These are phyloP conservation scores for Apiotrichum brassicae DNA, from an alignment of 1,284 basidiomycete genomes.

Conservation along the genomic window DNA sequence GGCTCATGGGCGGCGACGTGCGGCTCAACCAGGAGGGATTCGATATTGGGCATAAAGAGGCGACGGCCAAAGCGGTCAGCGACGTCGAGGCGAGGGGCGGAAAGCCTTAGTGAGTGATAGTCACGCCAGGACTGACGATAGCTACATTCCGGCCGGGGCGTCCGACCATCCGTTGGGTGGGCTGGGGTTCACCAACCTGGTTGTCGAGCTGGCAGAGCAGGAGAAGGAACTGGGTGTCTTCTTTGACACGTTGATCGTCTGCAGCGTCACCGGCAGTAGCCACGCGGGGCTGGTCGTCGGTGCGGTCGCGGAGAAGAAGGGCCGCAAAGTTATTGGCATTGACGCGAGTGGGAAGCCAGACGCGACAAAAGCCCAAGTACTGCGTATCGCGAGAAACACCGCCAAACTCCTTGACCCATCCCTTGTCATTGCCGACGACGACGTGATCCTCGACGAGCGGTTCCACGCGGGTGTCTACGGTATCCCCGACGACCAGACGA, in stretches of 20 bases:
- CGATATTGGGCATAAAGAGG: constrained; percentile 30
- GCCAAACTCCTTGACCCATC: constrained; percentile 20
- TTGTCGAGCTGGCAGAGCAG: constrained; percentile 33
- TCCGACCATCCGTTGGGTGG: constrained; percentile 33
- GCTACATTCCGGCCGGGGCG: constrained; percentile 34
- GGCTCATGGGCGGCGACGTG: constrained; percentile 38
- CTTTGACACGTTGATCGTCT: constrained; percentile 36
- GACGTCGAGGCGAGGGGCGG: constrained; percentile 28
- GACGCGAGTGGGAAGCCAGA: constrained; percentile 33
- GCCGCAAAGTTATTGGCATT: constrained; percentile 33
- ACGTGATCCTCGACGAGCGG: constrained; percentile 28
- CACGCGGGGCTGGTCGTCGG: constrained; percentile 34
- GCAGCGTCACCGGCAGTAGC: constrained; percentile 32
- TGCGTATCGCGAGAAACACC: constrained; percentile 28
- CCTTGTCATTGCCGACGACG: constrained; percentile 25
- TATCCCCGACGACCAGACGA: constrained; percentile 27
- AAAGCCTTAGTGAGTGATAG: constrained; percentile 28
- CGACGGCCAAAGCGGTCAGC: constrained; percentile 28
- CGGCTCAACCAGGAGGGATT: constrained; percentile 29
- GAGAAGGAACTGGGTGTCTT: constrained; percentile 26
- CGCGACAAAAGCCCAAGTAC: constrained; percentile 24
- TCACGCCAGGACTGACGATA: not conserved
- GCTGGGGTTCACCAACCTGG: constrained; percentile 26
- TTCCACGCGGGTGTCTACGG: constrained; percentile 36
- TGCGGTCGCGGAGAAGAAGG: constrained; percentile 28